Base-by-base conservation (phyloP, 2,329 filamentous ascomycete species). In the Aspergillus jensenii region DNA sequence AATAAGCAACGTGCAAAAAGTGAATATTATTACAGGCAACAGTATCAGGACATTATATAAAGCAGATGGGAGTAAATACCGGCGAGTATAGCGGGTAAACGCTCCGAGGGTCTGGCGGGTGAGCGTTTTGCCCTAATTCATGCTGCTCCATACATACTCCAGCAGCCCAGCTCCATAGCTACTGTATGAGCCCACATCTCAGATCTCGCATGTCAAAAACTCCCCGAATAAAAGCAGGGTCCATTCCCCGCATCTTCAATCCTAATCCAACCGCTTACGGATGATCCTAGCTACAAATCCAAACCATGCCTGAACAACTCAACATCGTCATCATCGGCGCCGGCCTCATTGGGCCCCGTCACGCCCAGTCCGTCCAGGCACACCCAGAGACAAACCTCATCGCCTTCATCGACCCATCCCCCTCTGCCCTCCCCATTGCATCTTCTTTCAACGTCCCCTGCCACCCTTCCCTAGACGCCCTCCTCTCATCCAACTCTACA, bases 301-400 rank as follows among this genome's bases (percentile, higher is more conserved):
- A 23, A 35, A 37, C 27, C 5, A 25, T 12, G 14, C 17, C 19
- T 21, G 14, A 35, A 37, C 6, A 48, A n/a, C 41, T 58, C 45
- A 15, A 8, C 25, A 52, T 82, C 52, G 76, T 77, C 23, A 71
- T 83, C 50, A 70, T 83, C 55, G 81, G 80, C 37, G 74, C 74
- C 31, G 82, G 81, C 2, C 67, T 79, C 14, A 82, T 83, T 51
- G 81, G 81, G 3, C 80, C 80, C 37, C 75, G 80, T 21, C 81
- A 84, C 63, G 80, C 79, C 0, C 65, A 77, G 59, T 77, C 79
- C 15, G 71, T 83, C 8, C 58, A 74, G 27, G 62, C 67, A 4
- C 74, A 77, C 58, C 68, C 72, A 6, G 64, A 67, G 17, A 75
- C 79, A 21, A 65, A 69, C 8, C 71, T 83, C 3, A 56, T 71